Conservation (phyloP, 164 flowering plant genomes). For the Euptelea pleiosperma region DNA sequence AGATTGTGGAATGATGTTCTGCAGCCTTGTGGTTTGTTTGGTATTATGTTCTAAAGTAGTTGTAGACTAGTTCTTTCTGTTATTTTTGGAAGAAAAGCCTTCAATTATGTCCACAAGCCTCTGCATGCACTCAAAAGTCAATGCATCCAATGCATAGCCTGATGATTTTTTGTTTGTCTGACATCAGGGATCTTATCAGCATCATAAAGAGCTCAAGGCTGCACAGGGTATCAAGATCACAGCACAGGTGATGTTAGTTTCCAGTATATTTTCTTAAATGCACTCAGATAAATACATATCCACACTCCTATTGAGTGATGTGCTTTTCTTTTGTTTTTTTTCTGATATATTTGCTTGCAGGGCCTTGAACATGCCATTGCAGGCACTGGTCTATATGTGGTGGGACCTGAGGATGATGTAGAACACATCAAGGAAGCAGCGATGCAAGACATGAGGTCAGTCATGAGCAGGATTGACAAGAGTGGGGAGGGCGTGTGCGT, state of each 20-base stretch:
- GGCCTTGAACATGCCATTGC: constrained; percentile 95
- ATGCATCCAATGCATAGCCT: no score
- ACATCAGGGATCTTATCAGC: constrained; percentile 70
- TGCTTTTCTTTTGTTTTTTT: neutral
- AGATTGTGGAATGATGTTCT: no score
- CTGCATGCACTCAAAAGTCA: no score
- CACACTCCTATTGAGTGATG: neutral
- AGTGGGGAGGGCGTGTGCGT: constrained; percentile 90
- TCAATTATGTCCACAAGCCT: no score
- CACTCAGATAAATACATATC: no score
- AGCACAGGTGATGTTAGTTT: constrained; percentile 59
- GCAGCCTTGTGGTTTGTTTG: no score
- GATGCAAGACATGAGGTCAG: constrained; percentile 85
- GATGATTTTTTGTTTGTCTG: neutral
- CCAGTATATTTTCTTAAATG: neutral
- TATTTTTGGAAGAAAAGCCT: no score
- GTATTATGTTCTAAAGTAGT: no score
- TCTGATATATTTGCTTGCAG: no score
- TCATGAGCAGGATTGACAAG: constrained; percentile 79
- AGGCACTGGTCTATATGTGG: constrained; percentile 80
- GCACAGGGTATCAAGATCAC: constrained; percentile 88
- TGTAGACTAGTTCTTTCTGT: no score
- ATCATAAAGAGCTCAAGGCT: constrained; percentile 86
- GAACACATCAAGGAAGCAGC: constrained; percentile 63
- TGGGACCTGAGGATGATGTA: constrained; percentile 71